A percentile compares a stretch with the other conserved stretches of the same genome.
Conservation (phyloP, 331 rosid species). For the Quercus lobata region DNA sequence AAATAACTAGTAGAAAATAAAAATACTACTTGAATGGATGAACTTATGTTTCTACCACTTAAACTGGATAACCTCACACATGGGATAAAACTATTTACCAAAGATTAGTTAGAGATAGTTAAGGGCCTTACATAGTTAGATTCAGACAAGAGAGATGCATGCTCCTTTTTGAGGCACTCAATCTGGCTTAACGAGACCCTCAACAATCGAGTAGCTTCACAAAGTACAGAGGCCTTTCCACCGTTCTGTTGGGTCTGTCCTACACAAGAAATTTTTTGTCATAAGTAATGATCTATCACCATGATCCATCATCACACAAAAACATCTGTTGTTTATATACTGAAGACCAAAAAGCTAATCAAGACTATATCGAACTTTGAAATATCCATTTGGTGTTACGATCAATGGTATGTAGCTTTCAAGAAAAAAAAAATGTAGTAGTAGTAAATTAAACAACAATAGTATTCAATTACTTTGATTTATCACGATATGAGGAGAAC, state of each 20-base stretch:
- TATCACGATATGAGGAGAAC: too few species aligned
- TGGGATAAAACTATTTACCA: neutral
- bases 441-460: too few species aligned
- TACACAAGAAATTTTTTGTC: constrained; percentile 13
- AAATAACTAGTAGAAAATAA: neutral
- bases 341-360: neutral
- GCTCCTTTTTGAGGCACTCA: constrained; percentile 69
- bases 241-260: constrained; percentile 64
- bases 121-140: constrained; percentile 62
- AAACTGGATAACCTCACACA: neutral
- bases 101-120: neutral
- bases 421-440: too few species aligned
- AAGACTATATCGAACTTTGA: neutral
- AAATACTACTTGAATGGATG: neutral
- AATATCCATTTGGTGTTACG: too few species aligned
- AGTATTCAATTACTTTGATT: too few species aligned
- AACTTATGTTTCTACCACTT: neutral
- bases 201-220: constrained; percentile 67
- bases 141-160: constrained; percentile 64
- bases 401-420: too few species aligned
- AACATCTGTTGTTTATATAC: neutral
- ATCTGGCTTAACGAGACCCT: constrained; percentile 74
- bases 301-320: constrained; percentile 4
- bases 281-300: neutral
- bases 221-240: constrained; percentile 75